Evolutionary conservation across 192 early-diverging fungal species (phyloP).

Genomic region (Backusella liffmaniae): DNA sequence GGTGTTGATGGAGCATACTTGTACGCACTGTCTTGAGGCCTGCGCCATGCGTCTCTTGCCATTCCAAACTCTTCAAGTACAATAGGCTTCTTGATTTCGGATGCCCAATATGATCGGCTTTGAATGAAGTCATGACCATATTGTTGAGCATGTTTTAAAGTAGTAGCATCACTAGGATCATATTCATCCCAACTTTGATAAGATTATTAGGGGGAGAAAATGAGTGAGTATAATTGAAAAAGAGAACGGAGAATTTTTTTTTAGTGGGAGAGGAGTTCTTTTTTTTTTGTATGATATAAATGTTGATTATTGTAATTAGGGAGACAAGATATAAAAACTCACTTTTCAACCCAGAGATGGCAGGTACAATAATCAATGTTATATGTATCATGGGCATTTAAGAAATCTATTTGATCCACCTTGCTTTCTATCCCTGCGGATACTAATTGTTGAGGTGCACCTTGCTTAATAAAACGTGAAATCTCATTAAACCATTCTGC

Average conservation of each 20-base stretch:
- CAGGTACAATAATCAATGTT: constrained; percentile 53
- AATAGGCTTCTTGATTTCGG: constrained; percentile 44
- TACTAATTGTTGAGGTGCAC: constrained; percentile 58
- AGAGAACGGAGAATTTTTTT: background rate
- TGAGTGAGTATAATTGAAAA: background rate
- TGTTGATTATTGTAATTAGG: background rate
- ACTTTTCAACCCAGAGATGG: constrained; percentile 57
- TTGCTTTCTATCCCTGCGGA: constrained; percentile 67
- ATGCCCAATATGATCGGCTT: constrained; percentile 49
- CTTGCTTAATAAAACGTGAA: constrained; percentile 44
- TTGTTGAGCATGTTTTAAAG: constrained; percentile 37
- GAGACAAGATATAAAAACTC: background rate
- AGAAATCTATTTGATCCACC: constrained; percentile 48
- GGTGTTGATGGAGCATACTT: constrained; percentile 51
- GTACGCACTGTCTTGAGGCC: constrained; percentile 8
- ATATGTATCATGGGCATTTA: constrained; percentile 42
- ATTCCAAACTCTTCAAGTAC: constrained; percentile 61
- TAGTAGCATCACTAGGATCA: constrained; percentile 42
- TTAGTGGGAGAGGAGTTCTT: background rate
- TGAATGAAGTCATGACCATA: constrained; percentile 43
- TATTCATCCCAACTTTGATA: constrained; percentile 58
- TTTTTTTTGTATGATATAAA: background rate
- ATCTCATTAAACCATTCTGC: constrained; percentile 52
- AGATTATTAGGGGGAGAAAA: constrained; percentile 4
- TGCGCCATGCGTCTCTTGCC: constrained; percentile 48